Conservation (phyloP, 1,139 yeast genomes). For the Yamadazyma dushanensis region DNA sequence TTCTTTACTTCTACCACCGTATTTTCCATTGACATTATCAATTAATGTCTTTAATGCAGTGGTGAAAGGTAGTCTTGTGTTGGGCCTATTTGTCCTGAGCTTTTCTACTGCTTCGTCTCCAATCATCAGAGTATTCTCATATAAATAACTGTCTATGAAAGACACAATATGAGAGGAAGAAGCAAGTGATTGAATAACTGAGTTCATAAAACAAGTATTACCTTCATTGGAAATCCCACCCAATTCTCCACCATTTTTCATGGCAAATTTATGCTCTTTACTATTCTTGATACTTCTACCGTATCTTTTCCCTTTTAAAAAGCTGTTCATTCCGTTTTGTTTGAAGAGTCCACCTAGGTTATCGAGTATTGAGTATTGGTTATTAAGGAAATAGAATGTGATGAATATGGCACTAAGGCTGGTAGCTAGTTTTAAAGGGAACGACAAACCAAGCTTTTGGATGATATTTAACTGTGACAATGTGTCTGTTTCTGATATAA, state of each 20-base stretch:
- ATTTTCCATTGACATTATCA: conserved; percentile 55
- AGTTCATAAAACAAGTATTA: conserved; percentile 91
- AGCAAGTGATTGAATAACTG: conserved; percentile 81
- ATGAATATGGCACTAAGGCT: conserved; percentile 10
- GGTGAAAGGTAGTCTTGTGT: conserved; percentile 47
- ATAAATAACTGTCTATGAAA: conserved; percentile 53
- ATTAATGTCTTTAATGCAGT: conserved; percentile 51
- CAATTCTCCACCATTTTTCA: conserved; percentile 64
- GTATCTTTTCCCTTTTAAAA: conserved; percentile 11
- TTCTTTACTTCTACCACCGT: conserved; percentile 55
- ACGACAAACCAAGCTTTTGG: conserved; percentile 8
- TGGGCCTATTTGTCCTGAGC: conserved; percentile 31
- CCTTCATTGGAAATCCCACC: conserved; percentile 91
- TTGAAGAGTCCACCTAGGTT: conserved; percentile 6
- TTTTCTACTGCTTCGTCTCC: conserved; percentile 12
- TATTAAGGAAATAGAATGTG: conserved; percentile 8
- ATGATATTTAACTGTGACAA: conserved; percentile 7
- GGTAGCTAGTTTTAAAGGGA: conserved; percentile 10
- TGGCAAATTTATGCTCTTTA: conserved; percentile 37
- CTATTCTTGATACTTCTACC: conserved; percentile 17
- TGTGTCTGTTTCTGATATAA: conserved; percentile 3
- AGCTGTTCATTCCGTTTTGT: conserved; percentile 9
- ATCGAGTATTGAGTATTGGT: conserved; percentile 6
- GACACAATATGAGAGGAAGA: conserved; percentile 62
- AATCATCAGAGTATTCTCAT: conserved; percentile 18